Evolutionary conservation across 139 green algal species (phyloP).

Genomic region (Coelastrella sp.): DNA sequence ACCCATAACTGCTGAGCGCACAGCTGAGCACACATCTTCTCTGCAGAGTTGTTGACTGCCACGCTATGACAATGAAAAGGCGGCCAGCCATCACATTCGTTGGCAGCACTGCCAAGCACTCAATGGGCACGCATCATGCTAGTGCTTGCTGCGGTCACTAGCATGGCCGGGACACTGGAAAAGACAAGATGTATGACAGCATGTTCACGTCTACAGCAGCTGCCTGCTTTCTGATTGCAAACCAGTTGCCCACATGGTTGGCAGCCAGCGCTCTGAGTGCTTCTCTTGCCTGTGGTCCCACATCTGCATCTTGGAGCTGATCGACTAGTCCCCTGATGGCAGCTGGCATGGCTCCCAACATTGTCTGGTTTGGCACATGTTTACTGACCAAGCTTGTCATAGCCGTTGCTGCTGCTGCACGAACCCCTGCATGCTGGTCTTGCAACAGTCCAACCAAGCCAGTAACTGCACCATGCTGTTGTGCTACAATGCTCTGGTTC

Average conservation of each 20-base stretch:
- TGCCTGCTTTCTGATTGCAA: conserved; percentile 1
- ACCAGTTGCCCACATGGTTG: conserved; percentile 6
- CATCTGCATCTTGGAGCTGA: not conserved
- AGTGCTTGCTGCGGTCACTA: not conserved
- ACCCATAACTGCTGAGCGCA: too few species aligned
- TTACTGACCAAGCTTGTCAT: not conserved
- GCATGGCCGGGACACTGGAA: not conserved
- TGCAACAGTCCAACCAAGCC: not conserved
- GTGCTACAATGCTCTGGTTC: not conserved
- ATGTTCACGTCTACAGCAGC: not conserved
- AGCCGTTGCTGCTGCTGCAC: conserved; percentile 1
- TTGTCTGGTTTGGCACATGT: not conserved
- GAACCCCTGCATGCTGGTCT: not conserved
- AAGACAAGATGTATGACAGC: conserved; percentile 4
- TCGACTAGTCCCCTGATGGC: not conserved
- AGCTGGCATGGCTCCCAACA: not conserved
- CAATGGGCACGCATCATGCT: too few species aligned
- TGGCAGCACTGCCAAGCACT: too few species aligned
- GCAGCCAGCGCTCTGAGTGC: not conserved
- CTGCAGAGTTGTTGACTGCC: too few species aligned
- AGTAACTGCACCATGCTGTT: not conserved
- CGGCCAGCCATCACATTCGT: too few species aligned
- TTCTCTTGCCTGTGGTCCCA: not conserved
- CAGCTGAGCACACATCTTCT: too few species aligned
- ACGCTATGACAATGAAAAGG: too few species aligned